Percentiles rank a stretch among this genome's conserved stretches.
Conservation (phyloP, 208 protist genomes). For the Acanthamoeba rhysodes region DNA sequence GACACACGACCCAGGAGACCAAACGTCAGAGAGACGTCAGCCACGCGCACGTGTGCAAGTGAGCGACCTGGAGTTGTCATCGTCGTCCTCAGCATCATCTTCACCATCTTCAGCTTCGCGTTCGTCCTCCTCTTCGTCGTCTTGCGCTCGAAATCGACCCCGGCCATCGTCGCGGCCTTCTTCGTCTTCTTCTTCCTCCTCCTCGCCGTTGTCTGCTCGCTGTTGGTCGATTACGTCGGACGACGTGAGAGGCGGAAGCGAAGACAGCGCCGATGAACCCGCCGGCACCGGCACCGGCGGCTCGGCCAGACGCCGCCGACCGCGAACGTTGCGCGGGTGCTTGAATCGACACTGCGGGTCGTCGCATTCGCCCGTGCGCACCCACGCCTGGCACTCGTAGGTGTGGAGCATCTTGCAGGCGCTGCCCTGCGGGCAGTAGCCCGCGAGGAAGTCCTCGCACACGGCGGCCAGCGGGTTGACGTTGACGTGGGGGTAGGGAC, state of each 20-base stretch:
- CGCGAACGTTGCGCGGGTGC: constrained; percentile 12
- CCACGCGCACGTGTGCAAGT: not conserved
- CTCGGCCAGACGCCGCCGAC: not conserved
- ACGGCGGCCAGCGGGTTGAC: not conserved
- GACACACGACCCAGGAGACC: not conserved
- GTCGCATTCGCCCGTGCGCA: constrained; percentile 20
- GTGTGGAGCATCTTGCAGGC: constrained; percentile 27
- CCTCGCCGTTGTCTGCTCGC: not conserved
- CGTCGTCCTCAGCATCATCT: not conserved
- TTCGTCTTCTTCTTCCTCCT: not conserved
- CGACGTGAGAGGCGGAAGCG: too few relatives aligned
- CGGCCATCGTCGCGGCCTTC: too few relatives aligned
- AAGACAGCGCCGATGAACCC: too few relatives aligned
- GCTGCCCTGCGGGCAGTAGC: constrained; percentile 8
- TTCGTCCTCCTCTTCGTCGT: not conserved
- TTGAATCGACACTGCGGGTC: not conserved
- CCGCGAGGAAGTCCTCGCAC: not conserved
- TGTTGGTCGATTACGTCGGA: not conserved
- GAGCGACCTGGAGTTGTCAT: not conserved
- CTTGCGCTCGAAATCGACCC: not conserved
- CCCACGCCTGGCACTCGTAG: constrained; percentile 26
- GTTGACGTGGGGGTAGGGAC: constrained; percentile 3
- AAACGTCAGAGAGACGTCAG: too few relatives aligned
- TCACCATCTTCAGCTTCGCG: too few relatives aligned
- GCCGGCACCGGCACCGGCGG: not conserved